Conservation (phyloP, 2,329 filamentous ascomycete species). For the Apiospora sp. region DNA sequence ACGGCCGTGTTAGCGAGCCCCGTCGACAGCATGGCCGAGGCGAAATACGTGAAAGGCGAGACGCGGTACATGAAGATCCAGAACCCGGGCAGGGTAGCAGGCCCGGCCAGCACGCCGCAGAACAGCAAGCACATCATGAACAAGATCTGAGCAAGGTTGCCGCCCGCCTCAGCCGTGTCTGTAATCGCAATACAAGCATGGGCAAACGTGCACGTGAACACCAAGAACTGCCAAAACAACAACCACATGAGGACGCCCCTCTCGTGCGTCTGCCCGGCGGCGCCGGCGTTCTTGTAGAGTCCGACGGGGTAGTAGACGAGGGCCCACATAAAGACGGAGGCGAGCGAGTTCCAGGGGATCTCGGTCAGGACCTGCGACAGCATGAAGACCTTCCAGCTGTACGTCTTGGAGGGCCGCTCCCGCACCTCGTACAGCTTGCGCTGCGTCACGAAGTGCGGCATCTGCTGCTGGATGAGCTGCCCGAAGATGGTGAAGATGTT, state of each 20-base stretch:
- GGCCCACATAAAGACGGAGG: slow-evolving; percentile 68
- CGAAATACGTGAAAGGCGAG: slow-evolving; percentile 83
- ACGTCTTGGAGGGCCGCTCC: slow-evolving; percentile 77
- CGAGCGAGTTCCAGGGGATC: slow-evolving; percentile 73
- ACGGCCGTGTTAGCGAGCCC: slow-evolving; percentile 74
- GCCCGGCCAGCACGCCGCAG: slow-evolving; percentile 51
- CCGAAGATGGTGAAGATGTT: slow-evolving; percentile 80
- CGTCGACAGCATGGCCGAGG: slow-evolving; percentile 74
- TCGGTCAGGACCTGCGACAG: slow-evolving; percentile 76
- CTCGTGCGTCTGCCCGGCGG: slow-evolving; percentile 10
- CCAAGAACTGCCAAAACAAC: slow-evolving; percentile 61
- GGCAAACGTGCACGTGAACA: slow-evolving; percentile 77
- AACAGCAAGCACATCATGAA: slow-evolving; percentile 70
- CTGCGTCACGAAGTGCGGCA: slow-evolving; percentile 79
- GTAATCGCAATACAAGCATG: slow-evolving; percentile 77
- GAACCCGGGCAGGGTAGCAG: slow-evolving; percentile 71
- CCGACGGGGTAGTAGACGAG: slow-evolving; percentile 73
- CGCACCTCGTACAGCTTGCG: slow-evolving; percentile 79
- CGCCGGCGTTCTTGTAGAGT: slow-evolving; percentile 9
- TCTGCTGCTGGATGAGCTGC: slow-evolving; percentile 73
- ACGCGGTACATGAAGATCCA: slow-evolving; percentile 88
- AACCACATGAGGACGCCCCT: slow-evolving; percentile 20
- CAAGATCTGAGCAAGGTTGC: slow-evolving; percentile 68
- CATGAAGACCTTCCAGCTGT: slow-evolving; percentile 79
- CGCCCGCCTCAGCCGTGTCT: slow-evolving; percentile 72